Percentiles rank a stretch among this genome's conserved stretches.
These are phyloP conservation scores for Aspergillus hiratsukae DNA, from an alignment of 2,329 filamentous ascomycete species.

Conservation along the genomic window DNA sequence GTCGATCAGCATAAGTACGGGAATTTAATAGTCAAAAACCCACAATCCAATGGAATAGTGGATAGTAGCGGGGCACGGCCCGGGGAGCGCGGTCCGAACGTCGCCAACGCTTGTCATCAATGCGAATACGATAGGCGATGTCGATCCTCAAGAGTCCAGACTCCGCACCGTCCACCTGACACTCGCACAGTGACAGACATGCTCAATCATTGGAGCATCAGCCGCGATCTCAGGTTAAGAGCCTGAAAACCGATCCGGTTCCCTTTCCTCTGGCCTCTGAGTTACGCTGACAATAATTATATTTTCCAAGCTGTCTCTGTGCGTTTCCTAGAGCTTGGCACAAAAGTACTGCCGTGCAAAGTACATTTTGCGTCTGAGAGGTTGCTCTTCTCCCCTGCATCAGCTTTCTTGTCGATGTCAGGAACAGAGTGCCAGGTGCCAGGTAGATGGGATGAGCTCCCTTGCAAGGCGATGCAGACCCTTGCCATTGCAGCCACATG, in stretches of 20 bases:
- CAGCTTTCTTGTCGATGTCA: neutral
- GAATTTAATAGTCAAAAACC: neutral
- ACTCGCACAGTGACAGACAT: neutral
- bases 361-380: neutral
- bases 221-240: constrained; percentile 4
- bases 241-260: constrained; percentile 9
- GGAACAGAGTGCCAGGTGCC: constrained; percentile 9
- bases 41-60: neutral
- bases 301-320: neutral
- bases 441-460: constrained; percentile 16
- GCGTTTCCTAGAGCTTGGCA: neutral
- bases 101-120: constrained; percentile 16
- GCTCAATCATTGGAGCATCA: constrained; percentile 11
- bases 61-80: constrained; percentile 7
- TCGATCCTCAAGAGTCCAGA: constrained; percentile 8
- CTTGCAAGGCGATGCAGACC: neutral
- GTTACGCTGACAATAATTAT: neutral
- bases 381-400: constrained; percentile 1
- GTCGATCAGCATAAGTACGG: neutral
- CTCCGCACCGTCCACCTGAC: constrained; percentile 4
- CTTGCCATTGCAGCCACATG: neutral
- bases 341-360: neutral
- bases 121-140: constrained; percentile 14
- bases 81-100: constrained; percentile 18
- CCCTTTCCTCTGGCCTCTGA: neutral